phyloP scores from a whole-genome alignment of 2,329 filamentous ascomycete species.

The Monosporascus ibericus region DNA sequence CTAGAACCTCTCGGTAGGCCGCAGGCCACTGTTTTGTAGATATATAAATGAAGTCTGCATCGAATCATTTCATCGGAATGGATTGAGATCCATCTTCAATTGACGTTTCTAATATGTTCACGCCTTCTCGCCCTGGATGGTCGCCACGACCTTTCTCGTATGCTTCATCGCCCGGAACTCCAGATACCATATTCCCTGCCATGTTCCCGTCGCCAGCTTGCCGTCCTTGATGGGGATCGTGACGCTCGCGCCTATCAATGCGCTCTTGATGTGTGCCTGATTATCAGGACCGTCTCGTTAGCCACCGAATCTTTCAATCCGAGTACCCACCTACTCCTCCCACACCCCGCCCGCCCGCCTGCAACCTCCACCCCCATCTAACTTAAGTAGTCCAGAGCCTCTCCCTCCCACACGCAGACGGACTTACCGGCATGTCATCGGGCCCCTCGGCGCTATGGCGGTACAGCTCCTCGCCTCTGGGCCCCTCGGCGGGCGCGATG shows the following conservation, averaged over 20 bases:
- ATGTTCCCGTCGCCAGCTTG: conserved; percentile 62
- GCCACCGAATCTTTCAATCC: too few species aligned
- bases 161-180: conserved; percentile 80
- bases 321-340: too few species aligned
- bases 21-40: too few species aligned
- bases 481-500: conserved; percentile 73
- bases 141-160: conserved; percentile 77
- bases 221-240: conserved; percentile 89
- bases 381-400: too few species aligned
- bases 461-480: conserved; percentile 69
- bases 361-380: too few species aligned
- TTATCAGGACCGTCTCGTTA: too few species aligned
- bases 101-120: conserved; percentile 15
- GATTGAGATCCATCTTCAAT: neutral
- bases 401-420: too few species aligned
- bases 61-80: neutral
- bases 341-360: too few species aligned
- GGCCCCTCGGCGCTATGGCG: conserved; percentile 78
- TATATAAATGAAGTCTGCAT: too few species aligned
- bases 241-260: conserved; percentile 80
- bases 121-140: conserved; percentile 81
- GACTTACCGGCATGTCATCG: conserved; percentile 85
- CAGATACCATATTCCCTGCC: conserved; percentile 91
- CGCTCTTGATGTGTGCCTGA: conserved; percentile 89
- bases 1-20: too few species aligned